A percentile compares a stretch with the other conserved stretches of the same genome.
Evolutionary conservation across 768 basidiomycete genomes (phyloP).

Genomic region (Fomitopsis serialis): DNA sequence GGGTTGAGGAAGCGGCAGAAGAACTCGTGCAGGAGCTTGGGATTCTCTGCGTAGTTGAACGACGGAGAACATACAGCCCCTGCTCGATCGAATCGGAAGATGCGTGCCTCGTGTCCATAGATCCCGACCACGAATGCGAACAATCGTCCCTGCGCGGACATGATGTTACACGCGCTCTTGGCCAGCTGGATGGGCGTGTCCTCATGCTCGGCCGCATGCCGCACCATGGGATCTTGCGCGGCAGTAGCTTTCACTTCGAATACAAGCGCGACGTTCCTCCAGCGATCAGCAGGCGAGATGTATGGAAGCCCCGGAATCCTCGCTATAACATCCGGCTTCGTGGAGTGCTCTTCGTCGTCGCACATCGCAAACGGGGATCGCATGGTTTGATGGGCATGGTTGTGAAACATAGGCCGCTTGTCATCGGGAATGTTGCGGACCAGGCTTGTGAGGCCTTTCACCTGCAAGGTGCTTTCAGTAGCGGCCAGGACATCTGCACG

Average conservation of each 20-base stretch:
- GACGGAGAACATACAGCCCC: not conserved
- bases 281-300: not conserved
- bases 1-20: conserved; percentile 10
- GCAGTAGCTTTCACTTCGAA: not conserved
- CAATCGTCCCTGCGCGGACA: conserved; percentile 7
- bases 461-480: too few relatives aligned
- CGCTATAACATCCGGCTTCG: too few relatives aligned
- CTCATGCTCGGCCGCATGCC: not conserved
- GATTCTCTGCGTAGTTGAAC: not conserved
- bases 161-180: conserved; percentile 5
- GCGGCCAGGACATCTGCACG: too few relatives aligned
- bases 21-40: conserved; percentile 3
- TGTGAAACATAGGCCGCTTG: too few relatives aligned
- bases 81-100: conserved; percentile 11
- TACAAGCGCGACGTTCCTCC: conserved; percentile 4
- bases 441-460: too few relatives aligned
- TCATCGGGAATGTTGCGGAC: too few relatives aligned
- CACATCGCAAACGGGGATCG: too few relatives aligned
- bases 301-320: too few relatives aligned
- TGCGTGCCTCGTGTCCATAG: conserved; percentile 6
- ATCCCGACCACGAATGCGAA: conserved; percentile 7
- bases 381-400: too few relatives aligned
- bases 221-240: not conserved
- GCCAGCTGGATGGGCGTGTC: conserved; percentile 2
- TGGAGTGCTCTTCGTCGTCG: too few relatives aligned